Evolutionary conservation across 2,329 filamentous ascomycete genomes (phyloP), one percentile per base, ranked within the genome.

Genomic region (Cladosporium sp.): DNA sequence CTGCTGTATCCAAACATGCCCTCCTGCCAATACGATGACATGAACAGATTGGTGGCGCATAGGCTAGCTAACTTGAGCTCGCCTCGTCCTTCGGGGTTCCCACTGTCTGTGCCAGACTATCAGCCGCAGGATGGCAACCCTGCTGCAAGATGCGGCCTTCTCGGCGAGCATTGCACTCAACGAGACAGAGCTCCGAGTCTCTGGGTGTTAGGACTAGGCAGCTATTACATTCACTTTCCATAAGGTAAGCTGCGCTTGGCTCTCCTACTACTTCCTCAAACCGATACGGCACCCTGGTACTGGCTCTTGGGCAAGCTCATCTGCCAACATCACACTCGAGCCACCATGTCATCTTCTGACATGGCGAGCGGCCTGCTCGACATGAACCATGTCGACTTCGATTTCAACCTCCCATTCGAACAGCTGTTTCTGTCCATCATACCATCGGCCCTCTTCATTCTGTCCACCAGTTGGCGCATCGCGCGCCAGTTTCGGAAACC

Each of bases 341-440:
- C 39, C n/a, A 13, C 8, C 39, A 46, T 46, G 39, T 21, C 39
- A 21, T 46, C 39, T 6, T 23, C 39, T 43, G 39, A n/a, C 13
- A 16, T 65, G 21, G 65, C 66, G 2, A n/a, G 39, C 39, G 10
- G 39, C n/a, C 11, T 46, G n/a, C 39, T 46, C 39, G 39, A 46
- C n/a, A 46, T 46, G n/a, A 46, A 46, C 39, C n/a, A 46, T 46
- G 10, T 46, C 39, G 39, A 46, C 39, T 46, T 46, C 39, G 39
- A 46, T 13, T 46, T 46, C 39, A 46, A 46, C 39, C 39, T 46
- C 10, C 39, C n/a, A 13, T 46, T 46, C 16, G n/a, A 46, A n/a
- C 39, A 46, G 21, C n/a, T 46, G 10, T 21, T 46, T 13, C n/a
- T 46, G n/a, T 46, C 39, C 10, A 46, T 46, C 16, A 13, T 46